These are phyloP conservation scores for Clarireedia hainanense DNA, from an alignment of 2,329 filamentous ascomycete species.

Conservation along the genomic window DNA sequence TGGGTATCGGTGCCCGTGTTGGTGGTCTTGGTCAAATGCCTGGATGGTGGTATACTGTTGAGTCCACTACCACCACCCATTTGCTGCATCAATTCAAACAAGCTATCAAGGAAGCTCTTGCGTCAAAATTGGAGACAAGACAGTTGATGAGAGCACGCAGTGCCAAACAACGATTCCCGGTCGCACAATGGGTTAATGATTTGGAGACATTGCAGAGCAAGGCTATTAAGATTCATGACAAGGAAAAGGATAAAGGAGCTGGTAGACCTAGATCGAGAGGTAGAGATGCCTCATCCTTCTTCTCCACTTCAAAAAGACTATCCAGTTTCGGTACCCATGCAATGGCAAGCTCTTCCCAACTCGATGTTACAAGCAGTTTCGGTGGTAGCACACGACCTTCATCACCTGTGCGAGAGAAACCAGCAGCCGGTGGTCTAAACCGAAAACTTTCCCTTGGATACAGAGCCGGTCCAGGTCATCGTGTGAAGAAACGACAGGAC, in stretches of 20 bases:
- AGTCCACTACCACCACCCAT: slow-evolving; percentile 55
- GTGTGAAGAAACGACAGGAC: background rate
- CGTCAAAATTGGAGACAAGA: slow-evolving; percentile 46
- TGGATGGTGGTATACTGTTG: slow-evolving; percentile 64
- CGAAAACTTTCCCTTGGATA: slow-evolving; percentile 8
- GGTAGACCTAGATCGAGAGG: slow-evolving; percentile 10
- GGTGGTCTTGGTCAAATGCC: slow-evolving; percentile 64
- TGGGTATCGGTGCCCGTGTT: slow-evolving; percentile 58
- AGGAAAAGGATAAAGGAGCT: slow-evolving; percentile 3
- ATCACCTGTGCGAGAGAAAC: background rate
- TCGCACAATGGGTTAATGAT: slow-evolving; percentile 59
- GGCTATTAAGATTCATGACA: slow-evolving; percentile 39
- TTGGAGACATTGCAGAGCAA: slow-evolving; percentile 53
- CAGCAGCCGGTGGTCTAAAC: slow-evolving; percentile 3
- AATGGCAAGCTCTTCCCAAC: slow-evolving; percentile 6
- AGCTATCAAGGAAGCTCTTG: slow-evolving; percentile 53
- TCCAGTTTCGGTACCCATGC: slow-evolving; percentile 2
- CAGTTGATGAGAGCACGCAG: slow-evolving; percentile 58
- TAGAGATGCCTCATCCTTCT: background rate
- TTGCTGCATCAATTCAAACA: slow-evolving; percentile 57
- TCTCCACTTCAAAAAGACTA: slow-evolving; percentile 1
- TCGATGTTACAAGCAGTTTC: slow-evolving; percentile 7
- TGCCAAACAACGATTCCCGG: slow-evolving; percentile 58
- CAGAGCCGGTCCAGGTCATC: slow-evolving; percentile 9
- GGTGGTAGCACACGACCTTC: background rate